Percentiles rank a stretch among this genome's conserved stretches.
Evolutionary conservation across 208 protist genomes (phyloP).

Genomic region (Trypanosoma brucei): DNA sequence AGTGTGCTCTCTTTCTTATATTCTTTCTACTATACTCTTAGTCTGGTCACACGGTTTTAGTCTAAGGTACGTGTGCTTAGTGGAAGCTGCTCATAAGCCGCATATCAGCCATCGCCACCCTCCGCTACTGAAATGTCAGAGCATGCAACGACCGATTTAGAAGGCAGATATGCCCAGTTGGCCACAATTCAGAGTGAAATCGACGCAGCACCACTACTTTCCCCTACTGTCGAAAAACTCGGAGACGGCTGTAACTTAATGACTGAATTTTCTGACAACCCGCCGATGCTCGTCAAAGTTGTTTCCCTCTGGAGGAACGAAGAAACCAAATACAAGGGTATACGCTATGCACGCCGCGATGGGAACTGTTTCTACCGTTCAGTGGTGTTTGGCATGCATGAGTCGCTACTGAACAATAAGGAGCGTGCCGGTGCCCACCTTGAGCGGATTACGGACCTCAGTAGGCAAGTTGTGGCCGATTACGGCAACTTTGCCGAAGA

Average conservation of each 20-base stretch:
- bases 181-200: constrained; percentile 65
- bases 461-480: constrained; percentile 22
- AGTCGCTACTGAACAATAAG: constrained; percentile 24
- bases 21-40: too few relatives aligned
- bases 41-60: too few relatives aligned
- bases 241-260: constrained; percentile 26
- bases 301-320: constrained; percentile 31
- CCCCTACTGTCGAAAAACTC: constrained; percentile 28
- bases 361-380: constrained; percentile 89
- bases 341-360: constrained; percentile 71
- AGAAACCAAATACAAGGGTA: constrained; percentile 14
- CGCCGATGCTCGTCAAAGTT: constrained; percentile 33
- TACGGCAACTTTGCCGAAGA: constrained; percentile 75
- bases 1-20: too few relatives aligned
- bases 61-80: too few relatives aligned
- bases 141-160: not conserved
- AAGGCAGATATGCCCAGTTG: constrained; percentile 42
- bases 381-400: constrained; percentile 52
- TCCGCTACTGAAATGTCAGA: too few relatives aligned
- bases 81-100: too few relatives aligned
- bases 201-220: constrained; percentile 32
- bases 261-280: constrained; percentile 37
- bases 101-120: too few relatives aligned
- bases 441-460: constrained; percentile 16
- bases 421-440: constrained; percentile 20